Conservation (phyloP, 805 yeast species). For the Metschnikowia shivogae region DNA sequence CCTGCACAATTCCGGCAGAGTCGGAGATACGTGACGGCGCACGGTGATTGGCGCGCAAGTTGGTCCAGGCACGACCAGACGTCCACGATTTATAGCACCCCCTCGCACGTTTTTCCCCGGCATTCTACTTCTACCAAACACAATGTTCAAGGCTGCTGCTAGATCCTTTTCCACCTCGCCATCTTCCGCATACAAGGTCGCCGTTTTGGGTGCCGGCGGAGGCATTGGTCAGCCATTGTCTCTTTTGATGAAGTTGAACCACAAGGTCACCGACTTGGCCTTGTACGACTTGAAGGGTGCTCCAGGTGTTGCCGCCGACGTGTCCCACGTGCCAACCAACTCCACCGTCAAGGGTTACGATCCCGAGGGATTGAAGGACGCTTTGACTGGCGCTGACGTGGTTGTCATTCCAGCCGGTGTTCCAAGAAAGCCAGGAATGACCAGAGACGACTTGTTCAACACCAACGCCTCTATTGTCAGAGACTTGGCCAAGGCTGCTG, state of each 20-base stretch:
- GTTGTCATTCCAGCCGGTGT: conserved; percentile 97
- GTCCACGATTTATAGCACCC: conserved; percentile 4
- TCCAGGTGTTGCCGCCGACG: conserved; percentile 95
- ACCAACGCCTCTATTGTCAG: conserved; percentile 95
- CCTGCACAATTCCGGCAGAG: conserved; percentile 2
- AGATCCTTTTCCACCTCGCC: conserved; percentile 68
- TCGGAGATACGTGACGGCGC: conserved; percentile 2
- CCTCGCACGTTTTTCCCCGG: conserved; percentile 2
- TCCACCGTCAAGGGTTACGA: conserved; percentile 84
- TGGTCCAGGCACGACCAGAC: conserved; percentile 3
- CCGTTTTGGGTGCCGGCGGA: conserved; percentile 83
- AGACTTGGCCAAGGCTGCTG: conserved; percentile 83
- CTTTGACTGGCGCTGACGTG: conserved; percentile 76
- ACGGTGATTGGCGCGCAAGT: conserved; percentile 5
- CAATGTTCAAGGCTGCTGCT: conserved; percentile 55
- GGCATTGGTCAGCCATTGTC: conserved; percentile 78
- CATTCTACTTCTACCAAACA: conserved; percentile 4
- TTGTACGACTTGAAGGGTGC: conserved; percentile 89
- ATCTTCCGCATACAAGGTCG: conserved; percentile 62
- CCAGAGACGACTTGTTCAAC: conserved; percentile 94
- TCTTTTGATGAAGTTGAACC: conserved; percentile 79
- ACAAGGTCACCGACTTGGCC: conserved; percentile 79
- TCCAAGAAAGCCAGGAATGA: conserved; percentile 98
- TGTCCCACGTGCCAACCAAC: conserved; percentile 90
- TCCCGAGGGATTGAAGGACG: conserved; percentile 70